Base-by-base conservation (phyloP, 2,329 filamentous ascomycete genomes). In the Diaporthe capsici region DNA sequence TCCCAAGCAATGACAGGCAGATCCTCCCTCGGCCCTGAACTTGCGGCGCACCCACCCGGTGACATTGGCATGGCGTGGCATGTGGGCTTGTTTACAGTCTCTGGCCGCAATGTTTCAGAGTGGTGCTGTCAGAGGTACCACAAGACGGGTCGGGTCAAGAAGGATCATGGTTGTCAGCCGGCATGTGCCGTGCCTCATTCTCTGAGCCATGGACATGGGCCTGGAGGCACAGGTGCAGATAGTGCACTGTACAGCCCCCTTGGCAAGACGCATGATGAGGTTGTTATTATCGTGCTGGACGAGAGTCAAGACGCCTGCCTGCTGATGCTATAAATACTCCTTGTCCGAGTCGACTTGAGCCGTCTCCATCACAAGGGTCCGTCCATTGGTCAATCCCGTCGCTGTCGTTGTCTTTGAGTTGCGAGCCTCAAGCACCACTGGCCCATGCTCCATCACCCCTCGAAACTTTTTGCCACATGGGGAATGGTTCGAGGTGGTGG, bases 331-430 rank as follows among this genome's bases (percentile, higher is more conserved):
- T 70, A 20, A 55, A 70, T 70, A 70, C 42, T 42, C 65, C 34
- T 37, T 25, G 47, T 25, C 31, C 65, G 65, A 55, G 65, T 70
- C 65, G 65, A 68, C 20, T 34, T 55, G 13, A 37, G 65, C n/a
- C 34, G 65, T 55, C 65, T 53, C 65, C 65, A 55, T 70, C 44
- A 53, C 47, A 28, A 53, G 20, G 65, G 15, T 25, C 49, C 34
- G 65, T 70, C 49, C 25, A 53, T 53, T 61, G 71, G 71, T 53
- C 31, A 51, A 53, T 57, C 37, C 58, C 58, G 25, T 31, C 49
- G 25, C 34, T 73, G 71, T 73, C 71, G 71, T 73, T 55, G 71
- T 73, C 58, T 73, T 73, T 65, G 71, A 73, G 71, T 73, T 73
- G 71, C 61, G 58, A 73, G 71, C 58, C 71, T 73, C 71, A 65